Evolutionary conservation across 2,329 filamentous ascomycete genomes (phyloP), one percentile per base, ranked within the genome.

Genomic region (Ophiostoma ips): DNA sequence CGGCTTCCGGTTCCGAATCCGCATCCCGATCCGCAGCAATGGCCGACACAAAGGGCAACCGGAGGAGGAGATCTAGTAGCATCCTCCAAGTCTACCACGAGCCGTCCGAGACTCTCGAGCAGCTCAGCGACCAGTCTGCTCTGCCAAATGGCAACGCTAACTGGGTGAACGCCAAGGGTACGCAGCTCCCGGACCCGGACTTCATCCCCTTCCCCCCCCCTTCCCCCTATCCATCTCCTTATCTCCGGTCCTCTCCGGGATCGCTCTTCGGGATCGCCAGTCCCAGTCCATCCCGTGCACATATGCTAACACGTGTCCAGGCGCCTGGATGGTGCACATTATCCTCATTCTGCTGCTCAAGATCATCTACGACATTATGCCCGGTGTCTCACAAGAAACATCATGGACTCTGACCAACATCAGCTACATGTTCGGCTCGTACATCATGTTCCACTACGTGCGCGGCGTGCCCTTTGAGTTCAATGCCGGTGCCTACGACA

Each of bases 391-490:
- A 33, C 92, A 96, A 69, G 92, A 98, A 70, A 94, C 88, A 37
- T 96, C 90, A 55, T 98, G 92, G 92, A 98, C 92, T 11, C 73
- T 98, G 58, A 95, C 89, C 67, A 98, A 98, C 69, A 94, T 96
- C 67, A 88, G 88, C 48, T 98, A 98, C 76, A 96, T 96, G 89
- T 85, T 92, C 62, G 89, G 88, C 61, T 95, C 90, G 38, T 98
- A 96, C 68, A 79, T 98, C 67, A 98, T 98, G 92, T 98, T 98
- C 70, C 92, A 98, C 70, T 95, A 87, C 75, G 92, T 98, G 59
- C 87, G 90, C 63, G 92, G 92, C 59, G 87, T 96, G 44, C 92
- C 92, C 6, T 98, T 98, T 64, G 92, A 98, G 67, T 98, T 98
- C 76, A 98, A 98, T 64, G 84, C 87, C 51, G 92, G 92, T 53